Evolutionary conservation across 1,284 basidiomycete species (phyloP).

Genomic region (Fomes fomentarius): DNA sequence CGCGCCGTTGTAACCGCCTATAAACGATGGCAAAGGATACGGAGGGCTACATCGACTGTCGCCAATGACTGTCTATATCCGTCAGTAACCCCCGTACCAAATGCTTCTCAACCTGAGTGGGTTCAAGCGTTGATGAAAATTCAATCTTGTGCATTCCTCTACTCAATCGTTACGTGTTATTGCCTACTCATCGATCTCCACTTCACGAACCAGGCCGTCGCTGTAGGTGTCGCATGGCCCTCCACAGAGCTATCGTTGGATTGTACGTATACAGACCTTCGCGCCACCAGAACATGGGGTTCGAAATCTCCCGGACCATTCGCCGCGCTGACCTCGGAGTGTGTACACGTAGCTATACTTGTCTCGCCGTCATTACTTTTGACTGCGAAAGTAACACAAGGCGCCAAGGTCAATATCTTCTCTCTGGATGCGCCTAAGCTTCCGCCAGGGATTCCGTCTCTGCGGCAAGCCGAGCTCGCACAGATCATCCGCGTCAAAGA

Average conservation of each 20-base stretch:
- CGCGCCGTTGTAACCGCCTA: too few species aligned
- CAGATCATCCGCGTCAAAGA: slow-evolving; percentile 55
- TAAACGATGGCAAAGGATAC: too few species aligned
- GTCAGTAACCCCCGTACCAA: not conserved
- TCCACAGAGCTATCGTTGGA: slow-evolving; percentile 59
- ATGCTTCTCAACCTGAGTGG: too few species aligned
- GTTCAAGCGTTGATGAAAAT: too few species aligned
- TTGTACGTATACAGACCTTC: slow-evolving; percentile 38
- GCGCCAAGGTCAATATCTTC: slow-evolving; percentile 48
- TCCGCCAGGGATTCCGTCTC: slow-evolving; percentile 49
- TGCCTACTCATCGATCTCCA: too few species aligned
- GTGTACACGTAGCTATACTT: slow-evolving; percentile 46
- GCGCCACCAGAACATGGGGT: slow-evolving; percentile 4
- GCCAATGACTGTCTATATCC: too few species aligned
- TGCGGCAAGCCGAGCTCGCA: slow-evolving; percentile 53
- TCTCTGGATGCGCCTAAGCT: slow-evolving; percentile 49
- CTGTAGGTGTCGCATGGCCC: slow-evolving; percentile 74
- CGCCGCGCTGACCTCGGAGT: slow-evolving; percentile 2
- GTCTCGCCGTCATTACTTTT: slow-evolving; percentile 59
- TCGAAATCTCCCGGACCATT: not conserved
- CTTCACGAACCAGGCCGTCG: too few species aligned
- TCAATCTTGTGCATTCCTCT: too few species aligned
- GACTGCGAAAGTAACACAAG: slow-evolving; percentile 57
- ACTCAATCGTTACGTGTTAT: too few species aligned
- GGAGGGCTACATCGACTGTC: too few species aligned